Conservation (phyloP, 2,329 filamentous ascomycete genomes). For the Fusarium napiforme region DNA sequence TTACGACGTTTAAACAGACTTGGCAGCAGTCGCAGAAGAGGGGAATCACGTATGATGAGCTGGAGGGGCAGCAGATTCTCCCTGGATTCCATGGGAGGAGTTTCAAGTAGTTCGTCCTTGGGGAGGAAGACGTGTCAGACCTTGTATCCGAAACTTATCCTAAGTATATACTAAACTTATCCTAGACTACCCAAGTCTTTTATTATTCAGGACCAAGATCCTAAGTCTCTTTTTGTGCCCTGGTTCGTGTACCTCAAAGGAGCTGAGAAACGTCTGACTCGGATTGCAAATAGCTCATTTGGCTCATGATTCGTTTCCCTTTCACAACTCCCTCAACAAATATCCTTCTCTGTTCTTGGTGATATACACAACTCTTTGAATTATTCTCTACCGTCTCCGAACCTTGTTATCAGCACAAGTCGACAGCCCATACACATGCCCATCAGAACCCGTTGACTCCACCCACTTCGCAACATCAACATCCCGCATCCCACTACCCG, state of each 20-base stretch:
- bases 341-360: accelerated
- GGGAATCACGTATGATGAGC: conserved; percentile 38
- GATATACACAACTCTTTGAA: accelerated
- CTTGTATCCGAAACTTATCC: no score
- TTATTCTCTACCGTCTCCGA: neutral
- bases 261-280: accelerated
- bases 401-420: neutral
- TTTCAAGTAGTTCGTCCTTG: neutral
- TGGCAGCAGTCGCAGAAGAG: conserved; percentile 47
- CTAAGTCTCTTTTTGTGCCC: accelerated
- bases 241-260: neutral
- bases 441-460: neutral
- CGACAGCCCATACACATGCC: neutral
- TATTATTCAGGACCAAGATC: accelerated
- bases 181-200: neutral
- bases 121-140: accelerated
- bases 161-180: neutral
- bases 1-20: conserved; percentile 51
- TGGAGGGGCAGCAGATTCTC: conserved; percentile 49
- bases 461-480: conserved; percentile 9
- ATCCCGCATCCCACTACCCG: neutral
- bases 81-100: conserved; percentile 45
- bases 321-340: accelerated
- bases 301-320: accelerated
- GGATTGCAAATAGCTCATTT: accelerated